Evolutionary conservation across 352 stramenopile species (phyloP), one percentile per base, ranked within the genome.

Genomic region (Globisporangium cystogenes): DNA sequence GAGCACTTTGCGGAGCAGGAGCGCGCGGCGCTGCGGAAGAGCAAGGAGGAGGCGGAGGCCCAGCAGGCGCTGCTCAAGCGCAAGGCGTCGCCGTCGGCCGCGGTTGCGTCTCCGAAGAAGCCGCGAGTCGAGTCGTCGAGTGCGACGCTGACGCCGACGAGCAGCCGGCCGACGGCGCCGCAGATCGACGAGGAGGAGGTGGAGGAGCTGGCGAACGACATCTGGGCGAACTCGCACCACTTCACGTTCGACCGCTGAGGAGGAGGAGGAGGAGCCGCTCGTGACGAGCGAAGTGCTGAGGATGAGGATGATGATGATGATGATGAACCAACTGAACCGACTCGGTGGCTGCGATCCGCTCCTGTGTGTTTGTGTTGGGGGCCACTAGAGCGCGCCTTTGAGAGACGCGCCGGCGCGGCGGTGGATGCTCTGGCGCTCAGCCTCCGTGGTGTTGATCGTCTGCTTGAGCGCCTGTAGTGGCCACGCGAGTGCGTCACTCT

Each of bases 191-290:
- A 72, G 23, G 67, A 74, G 16, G 72, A 85, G 2, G 80, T 86
- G n/a, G 76, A 76, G 27, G 66, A 67, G 29, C 64, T 90, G 27
- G 80, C 80, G 44, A 88, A 87, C 63, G 76, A 88, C 41, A 90
- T 90, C 56, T 90, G 80, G 80, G 72, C 73, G 39, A 90, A 90
- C 64, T 86, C 80, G 53, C 66, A 87, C 67, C 67, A 90, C 53
- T 88, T 88, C 42, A 71, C 87, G 40, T 90, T 90, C 52, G 72
- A 86, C 37, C 59, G 59, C 31, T 62, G 61, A 27, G 33, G 27
- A 23, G 24, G 29, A 49, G 35, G 7, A 53, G 24, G 24, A 33
- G 31, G 29, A 41, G 48, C 14, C 3, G 14, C 33, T 39, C 33
- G 44, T 39, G 44, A 57, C 55, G 42, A 51, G n/a, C n/a, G n/a